Evolutionary conservation across 1,284 basidiomycete genomes (phyloP), one percentile per base, ranked within the genome.

Genomic region (Ustilago shanxiensis): DNA sequence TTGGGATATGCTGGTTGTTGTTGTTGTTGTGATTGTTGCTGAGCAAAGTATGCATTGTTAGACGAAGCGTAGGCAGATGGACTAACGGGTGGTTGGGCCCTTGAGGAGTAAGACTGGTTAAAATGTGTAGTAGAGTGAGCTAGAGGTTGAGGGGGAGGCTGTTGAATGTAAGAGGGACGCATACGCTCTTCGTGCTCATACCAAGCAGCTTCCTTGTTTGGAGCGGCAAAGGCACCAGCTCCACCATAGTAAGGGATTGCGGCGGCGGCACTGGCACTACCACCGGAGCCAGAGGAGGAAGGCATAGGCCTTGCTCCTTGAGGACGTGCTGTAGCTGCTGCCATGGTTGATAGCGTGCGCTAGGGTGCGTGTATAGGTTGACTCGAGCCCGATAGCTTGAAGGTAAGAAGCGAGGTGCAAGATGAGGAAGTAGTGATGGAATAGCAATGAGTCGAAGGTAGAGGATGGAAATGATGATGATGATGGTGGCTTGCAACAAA

Each of bases 141-240:
- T 20, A 72, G 54, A 13, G 69, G 72, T 20, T n/a, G 41, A 44
- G 41, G 41, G 20, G 59, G 41, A 49, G 66, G 75, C 44, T 74
- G 73, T n/a, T 77, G 75, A 33, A 82, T 82, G 70, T 82, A 82
- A 20, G 79, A 79, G 22, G 80, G 80, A 22, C 79, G 65, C 79
- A 82, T 79, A 31, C 76, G 69, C 54, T 79, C 80, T 47, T 83
- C 80, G 56, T 80, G 71, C 53, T 82, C 81, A 65, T 82, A 82
- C 81, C 81, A 82, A n/a, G 77, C 66, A 24, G 81, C 79, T 22
- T 82, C 81, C 37, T 73, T 71, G 52, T 50, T 24, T 10, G 62
- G 51, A 29, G 59, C 44, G 55, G 51, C 56, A 44, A 41, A 75
- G 31, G 57, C 45, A 10, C 44, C 58, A 41, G 35, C 51, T 24